phyloP scores from a whole-genome alignment of 2,329 filamentous ascomycete genomes.

The Penicillium sp. region DNA sequence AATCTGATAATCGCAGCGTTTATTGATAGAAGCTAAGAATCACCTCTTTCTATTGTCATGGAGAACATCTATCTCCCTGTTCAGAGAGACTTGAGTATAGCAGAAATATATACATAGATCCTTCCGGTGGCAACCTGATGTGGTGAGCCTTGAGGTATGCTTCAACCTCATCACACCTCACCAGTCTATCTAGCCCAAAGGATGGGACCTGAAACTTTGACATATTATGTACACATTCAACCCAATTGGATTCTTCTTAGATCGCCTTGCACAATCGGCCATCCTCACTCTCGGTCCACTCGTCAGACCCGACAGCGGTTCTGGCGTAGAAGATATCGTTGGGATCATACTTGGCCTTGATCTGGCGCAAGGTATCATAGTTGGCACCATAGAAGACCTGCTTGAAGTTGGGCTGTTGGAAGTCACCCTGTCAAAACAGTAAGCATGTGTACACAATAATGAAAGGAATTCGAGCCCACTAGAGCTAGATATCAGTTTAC shows the following conservation, averaged over 20 bases:
- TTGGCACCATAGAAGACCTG: slow-evolving; percentile 33
- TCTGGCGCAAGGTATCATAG: slow-evolving; percentile 25
- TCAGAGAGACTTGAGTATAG: background rate
- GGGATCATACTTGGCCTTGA: slow-evolving; percentile 37
- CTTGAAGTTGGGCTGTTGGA: slow-evolving; percentile 31
- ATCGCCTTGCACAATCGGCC: background rate
- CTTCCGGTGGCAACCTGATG: background rate
- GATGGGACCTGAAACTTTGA: background rate
- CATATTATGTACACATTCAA: background rate
- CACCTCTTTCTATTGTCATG: background rate
- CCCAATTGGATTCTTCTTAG: background rate
- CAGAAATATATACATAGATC: background rate
- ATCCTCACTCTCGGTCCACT: slow-evolving; percentile 1
- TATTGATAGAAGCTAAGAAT: background rate
- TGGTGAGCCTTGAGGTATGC: background rate
- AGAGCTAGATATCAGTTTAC: background rate
- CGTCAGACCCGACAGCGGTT: slow-evolving; percentile 4
- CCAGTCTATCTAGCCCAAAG: background rate
- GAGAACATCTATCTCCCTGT: background rate
- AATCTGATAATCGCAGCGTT: background rate
- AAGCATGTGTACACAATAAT: background rate
- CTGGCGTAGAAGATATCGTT: slow-evolving; percentile 28
- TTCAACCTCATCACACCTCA: background rate
- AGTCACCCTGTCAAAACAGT: slow-evolving; percentile 18
- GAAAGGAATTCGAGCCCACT: background rate